phyloP scores from a whole-genome alignment of 306 rosid species.

The Medicago arabica region DNA sequence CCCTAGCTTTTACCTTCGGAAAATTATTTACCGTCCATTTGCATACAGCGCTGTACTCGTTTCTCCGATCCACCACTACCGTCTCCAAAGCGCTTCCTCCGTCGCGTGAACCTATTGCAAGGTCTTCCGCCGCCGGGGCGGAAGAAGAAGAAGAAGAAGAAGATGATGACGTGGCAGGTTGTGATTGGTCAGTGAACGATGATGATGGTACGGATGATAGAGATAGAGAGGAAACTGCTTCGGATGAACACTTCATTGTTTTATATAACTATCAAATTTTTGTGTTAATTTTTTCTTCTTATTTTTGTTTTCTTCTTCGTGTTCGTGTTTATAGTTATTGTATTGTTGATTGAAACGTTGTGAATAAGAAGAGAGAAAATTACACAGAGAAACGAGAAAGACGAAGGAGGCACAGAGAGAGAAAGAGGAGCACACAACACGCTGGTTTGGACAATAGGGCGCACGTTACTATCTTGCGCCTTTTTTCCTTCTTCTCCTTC shows the following conservation, averaged over 20 bases:
- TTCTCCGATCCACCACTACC: conserved; percentile 79
- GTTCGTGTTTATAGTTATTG: conserved; percentile 18
- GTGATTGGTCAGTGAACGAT: conserved; percentile 60
- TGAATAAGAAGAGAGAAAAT: conserved; percentile 1
- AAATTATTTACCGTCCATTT: conserved; percentile 96
- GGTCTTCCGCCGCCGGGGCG: conserved; percentile 83
- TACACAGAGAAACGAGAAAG: conserved; percentile 4
- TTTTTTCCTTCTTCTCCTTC: conserved; percentile 21
- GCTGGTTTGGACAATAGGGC: conserved; percentile 58
- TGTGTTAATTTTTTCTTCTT: background rate
- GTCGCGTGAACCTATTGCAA: conserved; percentile 63
- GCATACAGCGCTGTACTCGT: conserved; percentile 89
- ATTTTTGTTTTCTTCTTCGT: background rate
- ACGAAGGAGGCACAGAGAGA: conserved; percentile 30
- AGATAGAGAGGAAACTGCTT: conserved; percentile 71
- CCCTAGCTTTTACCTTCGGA: conserved; percentile 89
- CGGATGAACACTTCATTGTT: conserved; percentile 84
- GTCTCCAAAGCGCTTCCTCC: conserved; percentile 91
- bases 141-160: conserved; percentile 64
- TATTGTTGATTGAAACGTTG: conserved; percentile 15
- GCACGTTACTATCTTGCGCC: conserved; percentile 53
- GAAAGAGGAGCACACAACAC: conserved; percentile 23
- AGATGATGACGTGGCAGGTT: conserved; percentile 56
- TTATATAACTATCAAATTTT: background rate
- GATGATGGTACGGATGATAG: conserved; percentile 54